A percentile compares a stretch with the other conserved stretches of the same genome.
These are phyloP conservation scores for Trichoderma sp. DNA, from an alignment of 2,329 filamentous ascomycete genomes.

Conservation along the genomic window DNA sequence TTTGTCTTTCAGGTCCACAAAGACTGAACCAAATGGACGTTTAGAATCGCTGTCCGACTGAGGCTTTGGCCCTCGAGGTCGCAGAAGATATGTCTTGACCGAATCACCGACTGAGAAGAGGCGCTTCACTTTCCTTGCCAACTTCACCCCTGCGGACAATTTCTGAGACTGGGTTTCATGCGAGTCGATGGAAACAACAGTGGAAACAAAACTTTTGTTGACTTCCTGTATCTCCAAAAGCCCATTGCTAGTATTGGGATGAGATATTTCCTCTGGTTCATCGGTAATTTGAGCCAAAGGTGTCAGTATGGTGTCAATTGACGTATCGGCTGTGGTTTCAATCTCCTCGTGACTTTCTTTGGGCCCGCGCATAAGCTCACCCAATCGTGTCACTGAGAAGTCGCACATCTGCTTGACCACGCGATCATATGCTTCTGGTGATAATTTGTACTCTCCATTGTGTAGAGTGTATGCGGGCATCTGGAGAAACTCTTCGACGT, in stretches of 20 bases:
- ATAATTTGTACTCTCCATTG: not conserved
- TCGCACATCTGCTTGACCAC: constrained; percentile 6
- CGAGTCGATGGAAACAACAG: not conserved
- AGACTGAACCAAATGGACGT: not conserved
- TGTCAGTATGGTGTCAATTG: not conserved
- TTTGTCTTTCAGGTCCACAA: not conserved
- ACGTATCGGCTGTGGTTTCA: not conserved
- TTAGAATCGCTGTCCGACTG: not conserved
- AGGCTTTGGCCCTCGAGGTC: not conserved
- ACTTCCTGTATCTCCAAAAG: not conserved
- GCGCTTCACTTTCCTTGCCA: constrained; percentile 6
- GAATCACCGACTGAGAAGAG: not conserved
- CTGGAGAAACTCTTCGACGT: not conserved
- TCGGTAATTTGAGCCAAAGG: not conserved
- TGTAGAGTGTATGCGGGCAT: constrained; percentile 7
- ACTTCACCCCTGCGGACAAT: not conserved
- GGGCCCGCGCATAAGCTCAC: not conserved
- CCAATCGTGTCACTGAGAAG: not conserved
- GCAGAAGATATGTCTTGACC: not conserved
- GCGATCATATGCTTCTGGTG: not conserved
- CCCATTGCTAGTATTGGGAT: not conserved
- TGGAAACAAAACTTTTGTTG: not conserved
- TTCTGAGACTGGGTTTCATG: not conserved
- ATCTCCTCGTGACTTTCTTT: not conserved
- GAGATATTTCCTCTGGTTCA: not conserved